These are phyloP conservation scores for Populus deltoides DNA, from an alignment of 345 rosid genomes.

Conservation along the genomic window DNA sequence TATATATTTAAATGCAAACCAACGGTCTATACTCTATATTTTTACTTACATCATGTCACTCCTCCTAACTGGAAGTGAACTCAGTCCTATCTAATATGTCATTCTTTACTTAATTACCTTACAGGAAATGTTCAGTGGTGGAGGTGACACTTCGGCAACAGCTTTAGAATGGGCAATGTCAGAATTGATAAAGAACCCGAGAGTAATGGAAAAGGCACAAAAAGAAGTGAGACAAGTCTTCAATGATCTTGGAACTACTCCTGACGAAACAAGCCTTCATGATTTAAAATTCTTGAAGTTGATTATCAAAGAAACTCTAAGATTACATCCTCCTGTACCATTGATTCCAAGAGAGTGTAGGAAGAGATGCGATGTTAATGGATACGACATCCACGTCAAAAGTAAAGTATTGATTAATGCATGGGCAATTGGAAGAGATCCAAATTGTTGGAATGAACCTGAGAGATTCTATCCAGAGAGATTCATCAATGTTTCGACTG, in stretches of 20 bases:
- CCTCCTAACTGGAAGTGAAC: too few species aligned
- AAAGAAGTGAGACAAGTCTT: slow-evolving; percentile 14
- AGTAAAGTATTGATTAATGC: slow-evolving; percentile 13
- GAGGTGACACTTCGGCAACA: slow-evolving; percentile 16
- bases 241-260: neutral
- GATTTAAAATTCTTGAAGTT: slow-evolving; percentile 2
- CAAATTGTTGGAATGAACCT: slow-evolving; percentile 8
- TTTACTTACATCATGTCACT: too few species aligned
- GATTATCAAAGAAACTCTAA: slow-evolving; percentile 14
- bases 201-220: slow-evolving; percentile 12
- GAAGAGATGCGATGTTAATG: neutral
- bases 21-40: too few species aligned
- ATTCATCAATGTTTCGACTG: slow-evolving; percentile 11
- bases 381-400: slow-evolving; percentile 8
- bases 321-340: slow-evolving; percentile 12
- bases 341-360: slow-evolving; percentile 20
- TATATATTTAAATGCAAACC: neutral
- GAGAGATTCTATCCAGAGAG: slow-evolving; percentile 23
- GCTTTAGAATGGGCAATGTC: slow-evolving; percentile 13
- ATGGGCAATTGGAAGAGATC: slow-evolving; percentile 22
- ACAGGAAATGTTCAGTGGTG: slow-evolving; percentile 17
- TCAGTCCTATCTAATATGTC: too few species aligned
- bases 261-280: slow-evolving; percentile 4
- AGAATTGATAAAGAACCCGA: slow-evolving; percentile 12
- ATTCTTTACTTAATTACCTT: neutral